Conservation (phyloP, 1,284 basidiomycete genomes). For the Cerrena zonata region DNA sequence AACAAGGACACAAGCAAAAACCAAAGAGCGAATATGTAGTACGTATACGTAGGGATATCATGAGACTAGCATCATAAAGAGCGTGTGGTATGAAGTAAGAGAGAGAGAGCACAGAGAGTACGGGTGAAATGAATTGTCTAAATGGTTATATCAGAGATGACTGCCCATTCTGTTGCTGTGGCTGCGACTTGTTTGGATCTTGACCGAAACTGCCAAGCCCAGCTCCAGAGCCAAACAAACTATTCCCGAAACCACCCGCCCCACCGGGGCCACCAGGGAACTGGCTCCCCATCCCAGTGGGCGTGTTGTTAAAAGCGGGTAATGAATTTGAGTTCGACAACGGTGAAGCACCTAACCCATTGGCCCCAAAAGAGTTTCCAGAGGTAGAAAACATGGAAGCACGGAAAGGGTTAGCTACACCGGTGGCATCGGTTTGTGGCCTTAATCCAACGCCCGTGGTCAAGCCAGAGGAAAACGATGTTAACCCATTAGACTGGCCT, state of each 20-base stretch:
- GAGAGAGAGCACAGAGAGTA: not conserved
- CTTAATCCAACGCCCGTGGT: constrained; percentile 57
- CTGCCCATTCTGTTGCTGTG: constrained; percentile 21
- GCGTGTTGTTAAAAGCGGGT: constrained; percentile 14
- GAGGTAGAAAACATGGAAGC: constrained; percentile 35
- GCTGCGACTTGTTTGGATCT: constrained; percentile 18
- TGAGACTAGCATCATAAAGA: too few species aligned
- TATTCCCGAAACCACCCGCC: constrained; percentile 13
- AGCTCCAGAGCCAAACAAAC: not conserved
- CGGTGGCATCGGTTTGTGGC: constrained; percentile 62
- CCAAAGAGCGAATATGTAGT: not conserved
- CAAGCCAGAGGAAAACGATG: constrained; percentile 21
- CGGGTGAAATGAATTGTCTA: not conserved
- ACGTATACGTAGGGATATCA: too few species aligned
- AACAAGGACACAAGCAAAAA: not conserved
- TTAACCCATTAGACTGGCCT: constrained; percentile 7
- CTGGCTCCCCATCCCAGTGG: constrained; percentile 7
- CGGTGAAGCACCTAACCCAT: not conserved
- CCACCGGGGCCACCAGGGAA: constrained; percentile 11
- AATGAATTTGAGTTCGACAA: constrained; percentile 3
- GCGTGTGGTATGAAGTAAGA: too few species aligned
- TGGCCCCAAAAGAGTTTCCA: constrained; percentile 2
- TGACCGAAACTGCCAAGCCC: constrained; percentile 12
- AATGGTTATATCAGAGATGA: constrained; percentile 34
- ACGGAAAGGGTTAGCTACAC: constrained; percentile 70